Conservation (phyloP, 108 stramenopile species). For the Fistulifera pelliculosa region DNA sequence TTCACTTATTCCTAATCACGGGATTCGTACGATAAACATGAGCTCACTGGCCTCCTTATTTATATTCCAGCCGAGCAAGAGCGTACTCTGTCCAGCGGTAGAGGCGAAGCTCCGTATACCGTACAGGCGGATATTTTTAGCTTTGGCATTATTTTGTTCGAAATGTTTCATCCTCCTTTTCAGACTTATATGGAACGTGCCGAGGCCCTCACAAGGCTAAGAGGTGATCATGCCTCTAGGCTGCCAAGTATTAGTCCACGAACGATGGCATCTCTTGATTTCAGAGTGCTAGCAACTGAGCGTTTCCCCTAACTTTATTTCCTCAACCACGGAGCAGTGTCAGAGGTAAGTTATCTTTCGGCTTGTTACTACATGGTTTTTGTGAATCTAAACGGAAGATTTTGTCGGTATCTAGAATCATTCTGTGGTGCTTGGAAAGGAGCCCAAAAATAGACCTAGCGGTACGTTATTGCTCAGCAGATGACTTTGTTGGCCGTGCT, state of each 20-base stretch:
- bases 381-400: too few relatives aligned
- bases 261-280: not conserved
- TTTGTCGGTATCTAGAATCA: conserved; percentile 20
- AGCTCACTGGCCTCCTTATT: too few relatives aligned
- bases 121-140: conserved; percentile 78
- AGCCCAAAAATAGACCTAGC: conserved; percentile 37
- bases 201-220: conserved; percentile 31
- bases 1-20: too few relatives aligned
- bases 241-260: not conserved
- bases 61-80: conserved; percentile 3
- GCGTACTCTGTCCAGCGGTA: not conserved
- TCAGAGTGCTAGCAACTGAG: conserved; percentile 20
- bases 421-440: conserved; percentile 68
- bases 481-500: conserved; percentile 16
- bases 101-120: conserved; percentile 29
- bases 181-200: conserved; percentile 58
- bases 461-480: conserved; percentile 49
- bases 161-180: conserved; percentile 66
- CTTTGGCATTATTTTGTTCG: conserved; percentile 67
- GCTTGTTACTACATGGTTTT: too few relatives aligned
- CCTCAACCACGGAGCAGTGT: too few relatives aligned
- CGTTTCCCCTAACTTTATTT: conserved; percentile 43
- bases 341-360: too few relatives aligned
- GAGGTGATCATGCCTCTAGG: conserved; percentile 30
- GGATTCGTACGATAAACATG: too few relatives aligned